Base-by-base conservation (phyloP, 2,329 filamentous ascomycete genomes). In the Fusarium citri region DNA sequence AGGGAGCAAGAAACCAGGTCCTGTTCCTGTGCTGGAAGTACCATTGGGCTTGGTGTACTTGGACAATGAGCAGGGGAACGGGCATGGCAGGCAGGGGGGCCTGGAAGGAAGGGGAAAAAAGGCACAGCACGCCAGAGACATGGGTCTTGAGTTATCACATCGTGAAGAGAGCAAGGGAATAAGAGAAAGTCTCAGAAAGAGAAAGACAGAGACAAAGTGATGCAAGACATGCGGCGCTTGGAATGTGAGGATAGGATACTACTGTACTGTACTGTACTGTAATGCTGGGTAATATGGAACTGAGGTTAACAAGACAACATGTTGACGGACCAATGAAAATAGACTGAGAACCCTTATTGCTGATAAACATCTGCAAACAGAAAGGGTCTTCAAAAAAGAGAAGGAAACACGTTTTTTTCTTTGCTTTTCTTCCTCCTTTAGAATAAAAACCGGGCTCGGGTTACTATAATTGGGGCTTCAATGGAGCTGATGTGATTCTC, bases 61-160 rank as follows among this genome's bases (percentile, higher is more conserved):
- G n/a, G 22, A 20, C 20, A 62, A 41, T 40, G 50, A 42, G 53
- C 64, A 68, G 66, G 68, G 68, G 55, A 43, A 26, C 55, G 23
- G 42, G 50, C 41, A 71, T 71, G 68, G 68, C 68, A 71, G 68
- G 55, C 68, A 70, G 61, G 68, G 66, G 63, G 41, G 50, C 53
- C 65, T 66, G 51, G 59, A 57, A 62, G 59, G 30, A 28, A 18
- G 28, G 47, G 11, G 7, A 25, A 28, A 45, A 64, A 53, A 55
- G 60, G 59, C 59, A 71, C 68, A 71, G 68, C 64, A 69, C 61
- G 69, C 56, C 54, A 72, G 55, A 63, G 71, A 62, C 72, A 73
- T 69, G 72, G 72, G 63, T 64, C 65, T 59, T 47, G 34, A 66
- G 31, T 41, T 51, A n/a, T 51, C 40, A 51, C 34, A 37, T 37